These are phyloP conservation scores for Trichoderma semiorbis DNA, from an alignment of 2,329 filamentous ascomycete species.

Conservation along the genomic window DNA sequence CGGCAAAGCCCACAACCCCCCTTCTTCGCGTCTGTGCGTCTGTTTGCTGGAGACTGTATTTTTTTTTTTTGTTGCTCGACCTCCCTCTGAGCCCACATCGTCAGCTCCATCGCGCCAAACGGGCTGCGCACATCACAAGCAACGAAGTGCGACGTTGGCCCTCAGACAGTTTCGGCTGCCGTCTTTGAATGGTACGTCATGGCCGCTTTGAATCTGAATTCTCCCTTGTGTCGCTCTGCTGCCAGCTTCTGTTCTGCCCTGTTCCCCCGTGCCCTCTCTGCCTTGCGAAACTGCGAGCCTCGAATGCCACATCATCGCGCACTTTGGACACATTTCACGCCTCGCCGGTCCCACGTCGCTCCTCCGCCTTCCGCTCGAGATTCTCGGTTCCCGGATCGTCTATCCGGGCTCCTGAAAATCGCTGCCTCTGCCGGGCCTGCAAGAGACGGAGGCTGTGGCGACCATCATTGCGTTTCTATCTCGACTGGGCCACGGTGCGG, in stretches of 20 bases:
- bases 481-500: slow-evolving; percentile 14
- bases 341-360: neutral
- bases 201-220: neutral
- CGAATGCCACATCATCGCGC: slow-evolving; percentile 2
- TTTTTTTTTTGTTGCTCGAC: slow-evolving; percentile 15
- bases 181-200: slow-evolving; percentile 20
- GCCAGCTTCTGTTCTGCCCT: neutral
- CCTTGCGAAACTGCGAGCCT: neutral
- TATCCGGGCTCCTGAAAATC: slow-evolving; percentile 9
- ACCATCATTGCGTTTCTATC: neutral
- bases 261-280: neutral
- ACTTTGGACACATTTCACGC: neutral
- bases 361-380: neutral
- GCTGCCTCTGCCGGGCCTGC: neutral
- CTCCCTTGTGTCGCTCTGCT: neutral
- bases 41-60: slow-evolving; percentile 11
- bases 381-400: slow-evolving; percentile 9
- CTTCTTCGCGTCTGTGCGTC: slow-evolving; percentile 18
- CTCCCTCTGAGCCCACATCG: slow-evolving; percentile 19
- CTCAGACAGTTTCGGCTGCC: slow-evolving; percentile 7
- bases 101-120: slow-evolving; percentile 18
- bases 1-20: slow-evolving; percentile 6
- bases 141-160: slow-evolving; percentile 15
- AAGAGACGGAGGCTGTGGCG: neutral
- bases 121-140: slow-evolving; percentile 15